Conservation (phyloP, 176 grass and related monocot genomes). For the Otatea glauca region DNA sequence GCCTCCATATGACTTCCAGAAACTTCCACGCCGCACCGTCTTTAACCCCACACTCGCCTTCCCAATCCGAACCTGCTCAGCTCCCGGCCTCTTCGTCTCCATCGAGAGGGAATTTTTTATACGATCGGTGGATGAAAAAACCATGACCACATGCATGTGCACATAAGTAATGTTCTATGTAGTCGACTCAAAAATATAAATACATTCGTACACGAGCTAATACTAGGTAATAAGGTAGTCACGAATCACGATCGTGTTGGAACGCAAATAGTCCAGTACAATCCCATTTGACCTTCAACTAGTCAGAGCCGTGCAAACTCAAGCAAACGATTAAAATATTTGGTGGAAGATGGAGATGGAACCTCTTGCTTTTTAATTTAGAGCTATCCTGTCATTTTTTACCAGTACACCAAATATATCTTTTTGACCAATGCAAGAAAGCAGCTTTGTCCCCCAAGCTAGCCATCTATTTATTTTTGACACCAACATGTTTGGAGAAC, state of each 20-base stretch:
- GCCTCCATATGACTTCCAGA: no score
- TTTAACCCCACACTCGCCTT: no score
- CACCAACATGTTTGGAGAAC: neutral
- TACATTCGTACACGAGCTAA: neutral
- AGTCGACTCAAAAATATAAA: neutral
- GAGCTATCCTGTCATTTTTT: conserved; percentile 8
- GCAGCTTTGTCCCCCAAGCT: neutral
- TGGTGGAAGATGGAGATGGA: neutral
- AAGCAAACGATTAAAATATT: conserved; percentile 11
- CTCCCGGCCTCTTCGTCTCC: no score
- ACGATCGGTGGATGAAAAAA: neutral
- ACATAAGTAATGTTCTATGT: neutral
- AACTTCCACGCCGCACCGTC: no score
- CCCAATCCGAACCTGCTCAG: no score
- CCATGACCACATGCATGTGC: neutral
- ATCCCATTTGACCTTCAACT: conserved; percentile 45
- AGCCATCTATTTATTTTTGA: neutral
- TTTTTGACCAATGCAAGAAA: conserved; percentile 29
- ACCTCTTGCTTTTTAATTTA: conserved; percentile 24
- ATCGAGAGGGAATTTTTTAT: no score
- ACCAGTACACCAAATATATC: conserved; percentile 5
- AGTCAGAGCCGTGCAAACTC: conserved; percentile 54
- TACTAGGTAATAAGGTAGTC: conserved; percentile 19
- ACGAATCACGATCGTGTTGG: conserved; percentile 40
- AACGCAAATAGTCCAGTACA: conserved; percentile 32